Base-by-base conservation (phyloP, 495 filamentous ascomycete genomes). In the Polyplosphaeria fusca region DNA sequence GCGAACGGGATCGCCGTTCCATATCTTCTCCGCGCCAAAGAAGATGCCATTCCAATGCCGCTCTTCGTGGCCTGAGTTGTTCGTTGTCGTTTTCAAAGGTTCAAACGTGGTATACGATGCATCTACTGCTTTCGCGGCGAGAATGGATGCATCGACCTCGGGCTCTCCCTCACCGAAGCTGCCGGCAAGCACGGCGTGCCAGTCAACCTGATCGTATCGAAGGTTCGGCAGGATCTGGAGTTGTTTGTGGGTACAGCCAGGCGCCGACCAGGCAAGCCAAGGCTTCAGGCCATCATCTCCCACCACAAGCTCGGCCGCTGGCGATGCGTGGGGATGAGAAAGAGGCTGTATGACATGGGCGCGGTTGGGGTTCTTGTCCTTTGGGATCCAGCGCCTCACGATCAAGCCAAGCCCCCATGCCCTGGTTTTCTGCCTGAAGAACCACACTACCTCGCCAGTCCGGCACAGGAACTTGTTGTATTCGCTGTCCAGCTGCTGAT, bases 191-290 rank as follows among this genome's bases (percentile, higher is more conserved):
- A 79, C 65, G 16, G 64, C 67, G 47, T 74, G 66, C 82, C 82
- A 85, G 28, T 78, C 73, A 12, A 82, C 68, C 35, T 69, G 70
- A 3, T 80, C 76, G 60, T 76, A 85, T 12, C 60, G 50, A 58
- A 64, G 69, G 42, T 27, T 51, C 69, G 26, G 73, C 19, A 60
- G 48, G 41, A 61, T 58, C 25, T 67, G 65, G 0, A 71, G 58
- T 12, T 49, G 66, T 11, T 52, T 42, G 35, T 63, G 52, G 11
- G 69, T 74, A 62, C 54, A 72, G 13, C 7, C 32, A 3, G 82
- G 82, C 20, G 77, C 77, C 50, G 75, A 82, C 82, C 82, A 84
- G 2, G 82, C 82, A 26, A 85, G 72, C 82, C 82, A 85, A 2
- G 82, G 82, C 20, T 81, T 71, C 13, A 85, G 60, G 5, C 66